Base-by-base conservation (phyloP, 2,329 filamentous ascomycete species). In the Neofusicoccum sp. region DNA sequence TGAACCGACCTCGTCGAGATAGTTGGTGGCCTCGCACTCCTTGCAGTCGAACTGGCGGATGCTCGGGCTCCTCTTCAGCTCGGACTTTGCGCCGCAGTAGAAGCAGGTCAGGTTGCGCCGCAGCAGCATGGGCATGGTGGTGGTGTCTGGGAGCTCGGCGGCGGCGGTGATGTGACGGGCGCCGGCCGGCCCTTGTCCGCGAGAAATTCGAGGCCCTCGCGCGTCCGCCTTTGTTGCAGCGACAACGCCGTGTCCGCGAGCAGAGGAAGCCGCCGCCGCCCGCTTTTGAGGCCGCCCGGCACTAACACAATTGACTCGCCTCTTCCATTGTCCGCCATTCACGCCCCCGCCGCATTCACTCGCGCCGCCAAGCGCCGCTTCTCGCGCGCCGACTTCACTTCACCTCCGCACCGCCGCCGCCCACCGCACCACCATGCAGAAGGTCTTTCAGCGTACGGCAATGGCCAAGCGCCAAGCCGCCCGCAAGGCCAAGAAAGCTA, bases 11-110 rank as follows among this genome's bases (percentile, higher is more conserved):
- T 94, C 84, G 74, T 99, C 95, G 36, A 97, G 82, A 79, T 92
- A 91, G 77, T 98, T 99, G 64, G 89, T 87, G 16, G 93, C 91
- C 70, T 95, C 91, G 81, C 95, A 99, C 65, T 85, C 81, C 22
- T 84, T 78, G 77, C 93, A 97, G 49, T 87, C 81, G 78, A 93
- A 97, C 71, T 87, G 84, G 73, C 82, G 83, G 63, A 86, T 81
- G 59, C 74, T 72, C 34, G 85, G 84, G 69, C 87, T 84, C 70
- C 85, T 87, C 67, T 77, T 80, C 62, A 85, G 81, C 37, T 82
- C 80, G 37, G 89, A 90, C 69, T 85, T 86, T 73, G 83, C 83
- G 69, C 90, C 89, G 77, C 93, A 67, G 59, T 67, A 68, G 60
- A 66, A 67, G 61, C 66, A 68, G 34, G 61, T 72, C 58, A 77